A percentile compares a stretch with the other conserved stretches of the same genome.
phyloP scores from a whole-genome alignment of 441 rosid genomes.

The Croton laevigatus region DNA sequence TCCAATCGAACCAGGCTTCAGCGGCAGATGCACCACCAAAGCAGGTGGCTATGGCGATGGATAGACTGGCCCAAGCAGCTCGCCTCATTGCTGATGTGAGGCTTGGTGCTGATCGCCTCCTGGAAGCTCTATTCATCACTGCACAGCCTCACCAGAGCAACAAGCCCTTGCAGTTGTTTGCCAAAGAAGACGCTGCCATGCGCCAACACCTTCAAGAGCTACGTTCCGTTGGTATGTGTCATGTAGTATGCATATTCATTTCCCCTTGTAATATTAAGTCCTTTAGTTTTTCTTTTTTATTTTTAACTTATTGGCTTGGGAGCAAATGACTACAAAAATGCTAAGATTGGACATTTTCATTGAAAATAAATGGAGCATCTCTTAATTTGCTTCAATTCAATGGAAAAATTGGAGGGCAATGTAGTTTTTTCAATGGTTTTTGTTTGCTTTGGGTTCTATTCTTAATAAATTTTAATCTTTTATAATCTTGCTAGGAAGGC shows the following conservation, averaged over 20 bases:
- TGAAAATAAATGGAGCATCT: neutral
- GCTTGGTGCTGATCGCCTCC: constrained; percentile 87
- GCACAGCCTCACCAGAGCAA: constrained; percentile 64
- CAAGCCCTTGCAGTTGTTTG: constrained; percentile 55
- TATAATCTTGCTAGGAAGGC: constrained; percentile 56
- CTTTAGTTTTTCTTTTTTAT: neutral
- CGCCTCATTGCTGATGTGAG: constrained; percentile 86
- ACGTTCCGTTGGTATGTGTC: constrained; percentile 54
- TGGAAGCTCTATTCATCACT: constrained; percentile 73
- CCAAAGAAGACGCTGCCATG: constrained; percentile 77
- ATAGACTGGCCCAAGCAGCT: constrained; percentile 81
- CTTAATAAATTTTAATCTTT: constrained; percentile 8
- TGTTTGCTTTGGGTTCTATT: neutral
- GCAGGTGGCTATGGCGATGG: constrained; percentile 95
- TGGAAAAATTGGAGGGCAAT: neutral
- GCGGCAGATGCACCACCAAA: constrained; percentile 84
- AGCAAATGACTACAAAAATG: neutral
- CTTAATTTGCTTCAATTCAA: neutral
- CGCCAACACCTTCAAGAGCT: constrained; percentile 86
- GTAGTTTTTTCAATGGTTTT: no score
- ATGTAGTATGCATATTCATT: neutral
- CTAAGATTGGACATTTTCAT: neutral
- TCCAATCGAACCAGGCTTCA: constrained; percentile 20
- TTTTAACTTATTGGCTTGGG: neutral
- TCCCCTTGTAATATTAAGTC: neutral